Evolutionary conservation across 495 filamentous ascomycete genomes (phyloP), one percentile per base, ranked within the genome.

Genomic region (Gamarada debralockiae): DNA sequence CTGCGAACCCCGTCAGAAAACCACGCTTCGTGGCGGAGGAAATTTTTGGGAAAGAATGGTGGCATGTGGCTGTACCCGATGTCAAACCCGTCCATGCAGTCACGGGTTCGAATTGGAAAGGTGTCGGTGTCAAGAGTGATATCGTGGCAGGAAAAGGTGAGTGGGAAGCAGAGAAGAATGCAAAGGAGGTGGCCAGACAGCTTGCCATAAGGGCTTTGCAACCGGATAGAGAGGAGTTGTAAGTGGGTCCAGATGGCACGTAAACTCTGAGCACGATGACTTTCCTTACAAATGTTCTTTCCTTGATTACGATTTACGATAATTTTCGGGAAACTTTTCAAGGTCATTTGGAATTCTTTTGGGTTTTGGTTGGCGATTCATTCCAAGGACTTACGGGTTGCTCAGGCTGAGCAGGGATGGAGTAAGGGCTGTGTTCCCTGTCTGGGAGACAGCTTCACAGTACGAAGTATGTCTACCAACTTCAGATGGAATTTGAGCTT

Each of bases 41-140:
- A 15, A 29, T 25, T 2, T 54, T 54, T 48, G 43, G 51, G 3
- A 31, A 48, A 7, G 43, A 20, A 9, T 54, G 34, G 52, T 54
- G 31, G 52, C 9, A 27, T 21, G 43, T 41, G 7, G 37, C 15
- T 7, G 33, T 54, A 12, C 44, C 44, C 0, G 25, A 13, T 17
- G 8, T 48, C 0, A 39, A 41, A 18, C 52, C 43, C 10, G 33
- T 54, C 12, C 42, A 54, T 47, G 14, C 17, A 1, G 13, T 48
- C 25, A 54, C 52, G 0, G 33, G 43, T 10, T 25, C 34, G 3
- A 54, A 40, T 31, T 54, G 44, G 52, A 33, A 54, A 48, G 52
- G 52, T 3, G 29, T 48, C 20, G 52, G 42, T 4, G 52, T 54
- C 12, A 29, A 21, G 13, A 48, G 34, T 31, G 43, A 54, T 22